phyloP scores from a whole-genome alignment of 1,284 basidiomycete species.

The Fomitopsis palustris region DNA sequence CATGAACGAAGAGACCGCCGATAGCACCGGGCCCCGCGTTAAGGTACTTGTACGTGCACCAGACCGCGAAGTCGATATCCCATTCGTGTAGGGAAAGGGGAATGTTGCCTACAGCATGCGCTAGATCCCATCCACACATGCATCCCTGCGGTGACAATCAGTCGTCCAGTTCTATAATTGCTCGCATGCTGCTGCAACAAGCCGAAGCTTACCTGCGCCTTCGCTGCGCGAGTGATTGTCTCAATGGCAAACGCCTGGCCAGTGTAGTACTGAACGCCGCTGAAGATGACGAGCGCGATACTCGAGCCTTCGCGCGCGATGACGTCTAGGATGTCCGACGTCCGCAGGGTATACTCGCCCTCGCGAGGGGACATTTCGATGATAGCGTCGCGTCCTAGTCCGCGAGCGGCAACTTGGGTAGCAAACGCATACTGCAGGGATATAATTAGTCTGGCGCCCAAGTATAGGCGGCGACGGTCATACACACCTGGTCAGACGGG shows the following conservation, averaged over 20 bases:
- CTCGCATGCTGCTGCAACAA: background rate
- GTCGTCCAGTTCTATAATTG: background rate
- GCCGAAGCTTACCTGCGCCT: conserved; percentile 55
- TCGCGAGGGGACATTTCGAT: conserved; percentile 77
- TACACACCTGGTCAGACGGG: conserved; percentile 80
- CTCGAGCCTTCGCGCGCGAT: conserved; percentile 72
- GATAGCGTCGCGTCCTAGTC: conserved; percentile 76
- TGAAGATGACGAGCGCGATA: conserved; percentile 88
- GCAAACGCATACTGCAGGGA: conserved; percentile 85
- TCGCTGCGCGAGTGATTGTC: conserved; percentile 80
- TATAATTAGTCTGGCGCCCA: background rate
- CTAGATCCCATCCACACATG: conserved; percentile 93
- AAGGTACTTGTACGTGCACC: conserved; percentile 98
- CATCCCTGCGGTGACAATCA: conserved; percentile 58
- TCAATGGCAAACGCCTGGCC: conserved; percentile 94
- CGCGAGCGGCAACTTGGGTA: conserved; percentile 82
- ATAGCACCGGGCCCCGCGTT: conserved; percentile 96
- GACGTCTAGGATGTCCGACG: conserved; percentile 82
- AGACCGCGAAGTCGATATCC: conserved; percentile 95
- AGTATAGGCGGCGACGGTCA: background rate
- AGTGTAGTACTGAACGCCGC: conserved; percentile 95
- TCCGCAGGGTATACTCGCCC: conserved; percentile 86
- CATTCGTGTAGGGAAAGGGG: conserved; percentile 88
- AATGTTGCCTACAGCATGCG: conserved; percentile 94
- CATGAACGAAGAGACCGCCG: conserved; percentile 89